Evolutionary conservation across 805 yeast species (phyloP), one percentile per base, ranked within the genome.

Genomic region (Cyberlindnera samutprakarnensis): DNA sequence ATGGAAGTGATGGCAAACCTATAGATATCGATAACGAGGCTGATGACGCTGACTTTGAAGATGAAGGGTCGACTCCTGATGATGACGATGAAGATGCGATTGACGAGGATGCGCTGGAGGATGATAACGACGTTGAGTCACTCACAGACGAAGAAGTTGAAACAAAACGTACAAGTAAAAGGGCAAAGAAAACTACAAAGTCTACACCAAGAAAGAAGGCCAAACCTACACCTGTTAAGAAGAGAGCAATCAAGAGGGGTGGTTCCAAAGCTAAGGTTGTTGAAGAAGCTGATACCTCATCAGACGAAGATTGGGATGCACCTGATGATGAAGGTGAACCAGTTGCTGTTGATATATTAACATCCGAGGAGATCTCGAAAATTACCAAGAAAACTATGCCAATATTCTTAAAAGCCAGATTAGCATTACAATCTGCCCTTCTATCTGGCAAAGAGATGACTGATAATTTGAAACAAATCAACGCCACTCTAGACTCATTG

Each of bases 1-100:
- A 46, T 53, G 69, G 64, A 16, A 59, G 62, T 35, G 50, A 56
- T 44, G 73, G 70, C 2, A 61, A 58, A 37, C 64, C 66, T 22
- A 49, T 43, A 13, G 47, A 46, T 7, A 44, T 49, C 9, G 53
- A 46, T 27, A 57, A 57, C 23, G 59, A 49, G 22, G 56, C 47
- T 3, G 52, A 49, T 25, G 58, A 55, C 26, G 57, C 46, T n/a
- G 56, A 51, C n/a, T 51, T 45, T 25, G 41, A 41, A n/a, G 47
- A 36, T 4, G 46, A 37, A 2, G 44, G 35, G 5, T 27, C 30
- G n/a, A 23, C 24, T 8, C 38, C 31, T 3, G 43, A 20, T 15
- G 49, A 39, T 18, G 68, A 55, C 24, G 57, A 53, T 10, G 54
- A 51, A 11, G 54, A 43, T 1, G 54, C 40, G 7, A 59, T 45